Evolutionary conservation across 805 yeast species (phyloP), one percentile per base, ranked within the genome.

Genomic region (Yamadazyma paraphyllophila): DNA sequence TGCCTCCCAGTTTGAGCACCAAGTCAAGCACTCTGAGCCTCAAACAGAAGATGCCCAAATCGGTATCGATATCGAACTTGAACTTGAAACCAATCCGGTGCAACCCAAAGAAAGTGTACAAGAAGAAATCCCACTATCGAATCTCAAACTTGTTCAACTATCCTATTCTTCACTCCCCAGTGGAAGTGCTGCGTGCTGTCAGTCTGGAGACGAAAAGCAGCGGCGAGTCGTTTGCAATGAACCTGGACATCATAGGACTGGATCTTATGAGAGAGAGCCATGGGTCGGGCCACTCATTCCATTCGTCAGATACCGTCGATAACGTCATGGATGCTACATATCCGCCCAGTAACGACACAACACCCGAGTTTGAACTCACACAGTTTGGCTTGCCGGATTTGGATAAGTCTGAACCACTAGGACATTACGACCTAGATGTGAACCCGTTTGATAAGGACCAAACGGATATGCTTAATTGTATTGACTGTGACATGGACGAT

Each of bases 61-160:
- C 58, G 25, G 48, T 52, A 11, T 71, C 76, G n/a, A 53, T 70
- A 13, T 65, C 73, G 2, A 61, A 65, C 50, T 57, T 72, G 39
- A 57, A 58, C 38, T 56, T 72, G 41, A 70, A 69, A 52, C 77
- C 77, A 4, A 61, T 72, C n/a, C 50, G 67, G 43, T 69, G 74
- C 51, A 55, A 46, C 43, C 51, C 52, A 24, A 57, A 61, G 24
- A 66, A 61, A 44, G 61, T 69, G 2, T 56, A 63, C 47, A 71
- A 69, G 55, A 69, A 69, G 58, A 71, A 68, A 52, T 66, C 74
- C n/a, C 60, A 61, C 31, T 70, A 71, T 51, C 57, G 74, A 39
- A 56, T 72, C 9, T 65, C 73, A 2, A 61, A 58, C 12, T 61
- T 71, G 1, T 72, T 66, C 52, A 70, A 62, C 20, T 68, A 67